Conservation (phyloP, 139 green algal species). For the Chlamydomonas eustigma region DNA sequence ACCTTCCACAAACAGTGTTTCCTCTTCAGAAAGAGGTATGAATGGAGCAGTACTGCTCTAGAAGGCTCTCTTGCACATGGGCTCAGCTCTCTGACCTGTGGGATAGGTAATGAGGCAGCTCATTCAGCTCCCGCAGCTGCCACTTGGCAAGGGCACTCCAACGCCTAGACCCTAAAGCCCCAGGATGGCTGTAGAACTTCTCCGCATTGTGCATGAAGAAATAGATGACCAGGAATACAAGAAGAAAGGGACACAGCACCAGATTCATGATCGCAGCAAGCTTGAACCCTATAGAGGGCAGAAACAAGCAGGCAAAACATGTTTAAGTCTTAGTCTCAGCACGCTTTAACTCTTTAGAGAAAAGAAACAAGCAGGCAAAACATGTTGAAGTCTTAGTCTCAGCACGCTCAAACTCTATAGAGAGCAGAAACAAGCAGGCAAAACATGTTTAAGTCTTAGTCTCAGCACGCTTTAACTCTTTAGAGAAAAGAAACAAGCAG, state of each 20-base stretch:
- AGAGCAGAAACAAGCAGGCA: background rate
- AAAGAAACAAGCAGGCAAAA: background rate
- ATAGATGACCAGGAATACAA: conserved; percentile 90
- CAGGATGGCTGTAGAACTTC: conserved; percentile 85
- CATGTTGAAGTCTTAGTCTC: conserved; percentile 68
- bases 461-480: conserved; percentile 30
- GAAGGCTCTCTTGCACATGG: too few species aligned
- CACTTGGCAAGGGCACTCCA: conserved; percentile 78
- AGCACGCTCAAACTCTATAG: conserved; percentile 13
- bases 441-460: conserved; percentile 61
- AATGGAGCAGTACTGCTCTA: too few species aligned
- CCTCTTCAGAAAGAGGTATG: too few species aligned
- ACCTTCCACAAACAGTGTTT: too few species aligned
- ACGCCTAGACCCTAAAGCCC: conserved; percentile 18
- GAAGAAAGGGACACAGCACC: conserved; percentile 80
- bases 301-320: background rate
- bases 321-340: conserved; percentile 65
- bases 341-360: background rate
- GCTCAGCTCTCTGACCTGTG: conserved; percentile 57
- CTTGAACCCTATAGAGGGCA: background rate
- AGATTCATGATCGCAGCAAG: conserved; percentile 62
- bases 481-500: background rate
- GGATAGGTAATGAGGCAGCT: conserved; percentile 84
- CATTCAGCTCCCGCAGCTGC: conserved; percentile 89
- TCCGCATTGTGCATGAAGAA: conserved; percentile 94